phyloP scores from a whole-genome alignment of 768 basidiomycete species.

The Podaxis rugospora region DNA sequence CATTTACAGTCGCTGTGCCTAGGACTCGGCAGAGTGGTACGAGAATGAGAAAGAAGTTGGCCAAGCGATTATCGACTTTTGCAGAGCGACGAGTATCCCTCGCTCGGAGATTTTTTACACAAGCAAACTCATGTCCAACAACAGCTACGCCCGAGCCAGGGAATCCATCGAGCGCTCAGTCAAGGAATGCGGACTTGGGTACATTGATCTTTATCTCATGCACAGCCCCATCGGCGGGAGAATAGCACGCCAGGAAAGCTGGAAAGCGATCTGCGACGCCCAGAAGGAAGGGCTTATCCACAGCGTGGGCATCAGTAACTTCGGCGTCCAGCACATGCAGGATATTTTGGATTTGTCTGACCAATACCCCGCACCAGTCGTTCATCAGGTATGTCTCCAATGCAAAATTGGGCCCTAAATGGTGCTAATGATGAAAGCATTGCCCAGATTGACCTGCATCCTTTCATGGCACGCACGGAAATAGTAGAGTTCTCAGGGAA shows the following conservation, averaged over 20 bases:
- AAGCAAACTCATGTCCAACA: conserved; percentile 62
- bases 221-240: conserved; percentile 66
- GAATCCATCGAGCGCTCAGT: conserved; percentile 51
- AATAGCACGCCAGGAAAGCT: conserved; percentile 51
- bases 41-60: conserved; percentile 2
- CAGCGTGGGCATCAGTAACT: conserved; percentile 63
- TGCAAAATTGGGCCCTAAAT: background rate
- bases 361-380: conserved; percentile 44
- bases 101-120: conserved; percentile 65
- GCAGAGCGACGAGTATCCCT: conserved; percentile 26
- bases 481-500: conserved; percentile 57
- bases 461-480: conserved; percentile 63
- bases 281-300: conserved; percentile 54
- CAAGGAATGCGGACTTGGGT: conserved; percentile 48
- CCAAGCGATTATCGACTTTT: background rate
- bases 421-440: background rate
- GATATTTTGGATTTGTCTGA: conserved; percentile 35
- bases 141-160: conserved; percentile 42
- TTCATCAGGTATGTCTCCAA: conserved; percentile 50
- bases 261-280: conserved; percentile 62
- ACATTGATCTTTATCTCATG: conserved; percentile 70
- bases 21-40: conserved; percentile 4
- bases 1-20: background rate
- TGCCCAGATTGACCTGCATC: conserved; percentile 51
- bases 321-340: conserved; percentile 55